Evolutionary conservation across 306 rosid species (phyloP), one percentile per base, ranked within the genome.

Genomic region (Adenanthera pavonina): DNA sequence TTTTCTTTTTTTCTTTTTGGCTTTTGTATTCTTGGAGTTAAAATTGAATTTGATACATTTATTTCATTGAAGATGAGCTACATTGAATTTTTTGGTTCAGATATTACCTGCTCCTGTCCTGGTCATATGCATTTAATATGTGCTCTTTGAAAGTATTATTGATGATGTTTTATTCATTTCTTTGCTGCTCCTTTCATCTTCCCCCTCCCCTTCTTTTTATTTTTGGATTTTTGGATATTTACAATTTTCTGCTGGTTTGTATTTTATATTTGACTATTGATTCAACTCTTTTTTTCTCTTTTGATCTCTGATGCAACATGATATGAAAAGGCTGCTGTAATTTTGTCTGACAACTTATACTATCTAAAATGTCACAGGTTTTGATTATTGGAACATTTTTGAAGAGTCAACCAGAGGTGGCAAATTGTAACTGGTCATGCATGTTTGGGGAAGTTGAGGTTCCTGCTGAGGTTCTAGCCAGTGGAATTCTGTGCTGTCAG

Each of bases 381-480:
- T 77, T 89, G 88, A 84, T 92, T 80, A 75, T 85, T 83, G 98
- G 97, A 49, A 84, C 84, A 75, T 94, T 92, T 89, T 84, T 94
- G 71, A 89, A 84, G 86, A 87, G 85, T 81, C 81, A 78, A 76
- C 76, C 69, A 48, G 89, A 85, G 78, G 87, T 83, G 41, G 85
- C 41, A 71, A 75, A 84, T 60, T 83, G 87, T 78, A 82, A 88
- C 49, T 94, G 97, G 97, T 94, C 95, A 48, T 92, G 98, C 80
- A 94, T 94, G 98, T 94, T 92, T 77, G 98, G 98, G 79, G 98
- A 94, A 89, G 90, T 92, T 52, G 98, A 94, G 87, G 97, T 92
- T 83, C 90, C 97, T 64, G 98, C 97, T 7, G 87, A 82, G 83
- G 86, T 92, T 85, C 81, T 94, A 86, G 91, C 91, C 13, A 81